Evolutionary conservation across 2,329 filamentous ascomycete genomes (phyloP).

Genomic region (Microdochium bolleyi): DNA sequence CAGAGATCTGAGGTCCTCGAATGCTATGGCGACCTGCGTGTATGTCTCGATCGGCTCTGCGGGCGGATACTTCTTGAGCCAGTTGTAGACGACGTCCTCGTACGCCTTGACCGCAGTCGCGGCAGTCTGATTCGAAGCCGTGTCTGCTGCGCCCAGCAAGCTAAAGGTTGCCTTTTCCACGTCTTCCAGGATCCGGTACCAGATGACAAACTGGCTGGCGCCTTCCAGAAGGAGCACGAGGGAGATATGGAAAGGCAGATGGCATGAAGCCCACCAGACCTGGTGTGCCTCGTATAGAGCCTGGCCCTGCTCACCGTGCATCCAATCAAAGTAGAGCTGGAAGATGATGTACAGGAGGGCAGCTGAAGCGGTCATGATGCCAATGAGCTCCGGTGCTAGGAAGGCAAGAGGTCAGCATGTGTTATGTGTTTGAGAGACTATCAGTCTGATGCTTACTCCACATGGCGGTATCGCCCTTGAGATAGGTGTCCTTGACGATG

Average conservation of each 20-base stretch:
- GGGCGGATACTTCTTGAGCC: slow-evolving; percentile 21
- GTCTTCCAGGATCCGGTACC: slow-evolving; percentile 24
- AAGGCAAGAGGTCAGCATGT: slow-evolving; percentile 5
- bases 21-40: slow-evolving; percentile 7
- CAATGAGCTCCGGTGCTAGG: slow-evolving; percentile 27
- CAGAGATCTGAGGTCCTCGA: slow-evolving; percentile 8
- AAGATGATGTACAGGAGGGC: slow-evolving; percentile 37
- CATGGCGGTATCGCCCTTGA: slow-evolving; percentile 24
- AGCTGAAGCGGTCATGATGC: slow-evolving; percentile 27
- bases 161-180: slow-evolving; percentile 6
- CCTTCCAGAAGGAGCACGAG: slow-evolving; percentile 59
- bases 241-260: slow-evolving; percentile 56
- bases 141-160: slow-evolving; percentile 1
- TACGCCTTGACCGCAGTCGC: slow-evolving; percentile 9
- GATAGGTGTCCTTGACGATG: slow-evolving; percentile 30
- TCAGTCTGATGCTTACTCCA: slow-evolving; percentile 11
- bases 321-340: slow-evolving; percentile 50
- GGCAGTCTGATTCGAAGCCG: slow-evolving; percentile 5
- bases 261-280: slow-evolving; percentile 47
- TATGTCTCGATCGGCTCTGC: slow-evolving; percentile 8
- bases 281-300: slow-evolving; percentile 49
- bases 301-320: slow-evolving; percentile 41
- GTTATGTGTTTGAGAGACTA: background rate
- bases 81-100: slow-evolving; percentile 6
- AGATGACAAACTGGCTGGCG: slow-evolving; percentile 46